Percentiles rank a stretch among this genome's conserved stretches.
phyloP scores from a whole-genome alignment of 768 basidiomycete species.

The Tremella mesenterica region DNA sequence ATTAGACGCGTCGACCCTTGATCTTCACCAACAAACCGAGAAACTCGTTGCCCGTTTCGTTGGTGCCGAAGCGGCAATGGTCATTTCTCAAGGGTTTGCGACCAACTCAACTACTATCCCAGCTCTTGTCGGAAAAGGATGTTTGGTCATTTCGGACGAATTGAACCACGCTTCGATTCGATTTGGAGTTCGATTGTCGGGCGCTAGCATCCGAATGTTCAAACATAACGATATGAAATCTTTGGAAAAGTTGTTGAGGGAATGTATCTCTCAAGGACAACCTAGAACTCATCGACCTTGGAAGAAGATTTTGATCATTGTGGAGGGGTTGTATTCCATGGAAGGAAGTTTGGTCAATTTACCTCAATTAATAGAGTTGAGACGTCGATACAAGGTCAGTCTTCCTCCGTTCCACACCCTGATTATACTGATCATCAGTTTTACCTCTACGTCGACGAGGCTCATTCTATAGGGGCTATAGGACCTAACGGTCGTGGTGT shows the following conservation, averaged over 20 bases:
- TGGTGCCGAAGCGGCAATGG: conserved; percentile 79
- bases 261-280: conserved; percentile 93
- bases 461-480: conserved; percentile 91
- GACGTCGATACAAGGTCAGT: conserved; percentile 86
- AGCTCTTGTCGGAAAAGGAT: conserved; percentile 80
- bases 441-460: conserved; percentile 91
- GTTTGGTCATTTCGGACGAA: conserved; percentile 92
- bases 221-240: conserved; percentile 91
- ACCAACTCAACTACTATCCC: conserved; percentile 67
- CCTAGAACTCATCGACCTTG: conserved; percentile 96
- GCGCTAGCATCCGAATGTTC: conserved; percentile 83
- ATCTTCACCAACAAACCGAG: conserved; percentile 72
- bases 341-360: conserved; percentile 89
- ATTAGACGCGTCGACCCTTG: conserved; percentile 74
- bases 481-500: conserved; percentile 93
- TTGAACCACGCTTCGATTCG: conserved; percentile 93
- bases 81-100: conserved; percentile 66
- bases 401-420: background rate
- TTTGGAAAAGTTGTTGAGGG: conserved; percentile 70
- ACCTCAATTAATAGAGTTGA: conserved; percentile 72
- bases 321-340: conserved; percentile 97
- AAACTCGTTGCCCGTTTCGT: conserved; percentile 81
- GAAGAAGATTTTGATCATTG: conserved; percentile 93
- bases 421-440: conserved; percentile 54
- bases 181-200: conserved; percentile 78